Percentiles rank a stretch among this genome's conserved stretches.
phyloP scores from a whole-genome alignment of 371 early-diverging fungal species.

The Mucor circinelloides region DNA sequence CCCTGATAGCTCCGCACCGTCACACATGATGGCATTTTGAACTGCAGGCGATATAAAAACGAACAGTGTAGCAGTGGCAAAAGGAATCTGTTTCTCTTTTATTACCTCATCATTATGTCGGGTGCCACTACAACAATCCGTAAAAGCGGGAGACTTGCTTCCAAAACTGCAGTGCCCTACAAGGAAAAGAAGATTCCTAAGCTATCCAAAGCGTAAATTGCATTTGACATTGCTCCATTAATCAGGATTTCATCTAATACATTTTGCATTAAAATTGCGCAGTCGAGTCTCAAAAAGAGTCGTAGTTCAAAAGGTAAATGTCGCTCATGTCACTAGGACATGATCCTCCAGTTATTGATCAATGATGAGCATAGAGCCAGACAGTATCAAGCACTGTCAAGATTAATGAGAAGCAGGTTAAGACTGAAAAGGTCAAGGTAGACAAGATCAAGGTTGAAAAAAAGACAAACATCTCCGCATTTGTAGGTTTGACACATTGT shows the following conservation, averaged over 20 bases:
- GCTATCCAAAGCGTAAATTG: not conserved
- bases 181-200: conserved; percentile 4
- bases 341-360: not conserved
- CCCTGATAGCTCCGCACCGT: not conserved
- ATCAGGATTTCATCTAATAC: not conserved
- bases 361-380: not conserved
- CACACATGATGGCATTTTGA: not conserved
- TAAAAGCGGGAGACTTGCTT: not conserved
- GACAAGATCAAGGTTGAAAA: not conserved
- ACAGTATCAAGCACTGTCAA: not conserved
- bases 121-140: not conserved
- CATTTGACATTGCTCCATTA: not conserved
- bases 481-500: not conserved
- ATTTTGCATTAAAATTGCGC: not conserved
- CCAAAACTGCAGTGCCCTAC: not conserved
- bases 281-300: not conserved
- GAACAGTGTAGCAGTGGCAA: not conserved
- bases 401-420: not conserved
- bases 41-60: not conserved
- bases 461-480: not conserved
- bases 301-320: not conserved
- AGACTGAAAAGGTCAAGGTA: not conserved
- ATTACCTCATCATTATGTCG: not conserved
- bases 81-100: not conserved
- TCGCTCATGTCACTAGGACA: not conserved